A percentile compares a stretch with the other conserved stretches of the same genome.
Conservation (phyloP, 352 stramenopile species). For the Pythium oligandrum region DNA sequence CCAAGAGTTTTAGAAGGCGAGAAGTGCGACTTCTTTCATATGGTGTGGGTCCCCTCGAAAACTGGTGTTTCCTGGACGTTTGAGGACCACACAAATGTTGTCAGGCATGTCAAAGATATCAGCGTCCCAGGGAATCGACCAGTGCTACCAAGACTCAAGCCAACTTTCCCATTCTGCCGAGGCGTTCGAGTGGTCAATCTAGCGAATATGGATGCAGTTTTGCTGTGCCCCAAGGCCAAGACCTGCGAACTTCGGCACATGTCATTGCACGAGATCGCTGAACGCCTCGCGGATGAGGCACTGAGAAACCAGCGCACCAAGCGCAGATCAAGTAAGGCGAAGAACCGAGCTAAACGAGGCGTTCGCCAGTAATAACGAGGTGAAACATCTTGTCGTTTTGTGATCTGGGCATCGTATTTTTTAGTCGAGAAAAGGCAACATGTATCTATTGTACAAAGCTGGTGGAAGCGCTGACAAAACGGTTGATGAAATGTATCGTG, state of each 20-base stretch:
- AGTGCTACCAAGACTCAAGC: conserved; percentile 13
- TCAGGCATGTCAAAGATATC: too few species aligned
- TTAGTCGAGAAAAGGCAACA: too few species aligned
- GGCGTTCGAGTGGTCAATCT: conserved; percentile 14
- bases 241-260: conserved; percentile 38
- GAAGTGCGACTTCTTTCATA: conserved; percentile 37
- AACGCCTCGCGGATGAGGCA: conserved; percentile 40
- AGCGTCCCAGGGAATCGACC: too few species aligned
- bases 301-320: conserved; percentile 16
- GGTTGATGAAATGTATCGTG: neutral
- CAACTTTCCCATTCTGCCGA: conserved; percentile 39
- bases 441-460: conserved; percentile 15
- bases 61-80: conserved; percentile 15
- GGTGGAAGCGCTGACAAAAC: neutral
- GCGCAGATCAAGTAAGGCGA: conserved; percentile 12
- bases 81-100: conserved; percentile 11
- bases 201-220: conserved; percentile 11
- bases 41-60: conserved; percentile 18
- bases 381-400: neutral
- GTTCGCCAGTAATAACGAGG: neutral
- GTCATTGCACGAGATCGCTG: conserved; percentile 43
- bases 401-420: too few species aligned
- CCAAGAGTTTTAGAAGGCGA: conserved; percentile 22
- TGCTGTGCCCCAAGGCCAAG: conserved; percentile 32
- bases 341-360: conserved; percentile 1